Evolutionary conservation across 164 flowering plant species (phyloP), one percentile per base, ranked within the genome.

Genomic region (Annona cherimola): DNA sequence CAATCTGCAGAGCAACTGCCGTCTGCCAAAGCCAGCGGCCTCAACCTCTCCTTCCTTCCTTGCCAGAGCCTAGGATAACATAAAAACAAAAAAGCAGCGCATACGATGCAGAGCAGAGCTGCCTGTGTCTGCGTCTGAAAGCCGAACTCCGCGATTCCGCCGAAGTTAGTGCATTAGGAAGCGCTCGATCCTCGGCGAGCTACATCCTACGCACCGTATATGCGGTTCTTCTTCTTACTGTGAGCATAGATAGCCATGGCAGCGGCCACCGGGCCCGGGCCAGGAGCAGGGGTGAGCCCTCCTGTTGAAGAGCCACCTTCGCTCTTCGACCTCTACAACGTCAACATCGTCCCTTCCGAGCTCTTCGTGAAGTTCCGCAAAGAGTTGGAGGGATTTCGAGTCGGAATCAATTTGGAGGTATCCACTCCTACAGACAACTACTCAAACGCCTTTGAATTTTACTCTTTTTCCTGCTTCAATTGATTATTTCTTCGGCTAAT

Each of bases 361-460:
- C 69, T 92, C 72, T 90, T 94, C 77, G 68, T 90, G 77, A 94
- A 94, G 84, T 92, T 94, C 71, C 77, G 98, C 68, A 89, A 87
- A 79, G 86, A 86, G 73, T 55, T 86, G 44, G 77, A 90, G 60
- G 93, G 93, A 5, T 20, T 90, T 69, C 90, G 94, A 9, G 73
- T 88, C 50, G 96, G 96, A 41, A 66, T 90, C 75, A 92, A 92
- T 75, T 73, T 94, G 69, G 94, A 91, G 93, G 97, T 90, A 78
- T 57, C 8, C 4, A 44, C 35, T 46, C 60, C 9, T 1, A 8
- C 12, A 1, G 26, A 35, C 41, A 0, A 26, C 35, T 0, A 26
- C 35, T 26, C 35, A 26, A 50, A 50, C 57, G 57, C 9, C 14
- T 50, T 16, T 8, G 57, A 50, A 50, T 12, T 50, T 50, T 50